Percentiles rank a stretch among this genome's conserved stretches.
These are phyloP conservation scores for Thamnidium elegans DNA, from an alignment of 192 early-diverging fungal genomes.

Conservation along the genomic window DNA sequence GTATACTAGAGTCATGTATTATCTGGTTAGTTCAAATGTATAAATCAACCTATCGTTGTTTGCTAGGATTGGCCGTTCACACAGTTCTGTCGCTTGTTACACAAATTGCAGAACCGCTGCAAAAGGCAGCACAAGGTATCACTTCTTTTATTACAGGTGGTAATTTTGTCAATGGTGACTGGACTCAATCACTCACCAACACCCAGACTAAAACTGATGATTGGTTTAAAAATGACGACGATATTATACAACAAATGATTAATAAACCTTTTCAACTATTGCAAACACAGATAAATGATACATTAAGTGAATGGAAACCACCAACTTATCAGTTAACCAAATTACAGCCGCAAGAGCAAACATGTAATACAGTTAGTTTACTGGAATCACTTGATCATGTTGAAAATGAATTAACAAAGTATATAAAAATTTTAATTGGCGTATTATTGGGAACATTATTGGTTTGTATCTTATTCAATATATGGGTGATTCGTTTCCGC, in stretches of 20 bases:
- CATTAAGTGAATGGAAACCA: background rate
- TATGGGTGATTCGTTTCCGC: background rate
- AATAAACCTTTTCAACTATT: conserved; percentile 13
- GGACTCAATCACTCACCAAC: conserved; percentile 11
- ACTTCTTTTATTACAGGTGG: background rate
- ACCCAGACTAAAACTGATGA: conserved; percentile 1
- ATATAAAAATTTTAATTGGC: background rate
- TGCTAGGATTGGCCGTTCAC: conserved; percentile 27
- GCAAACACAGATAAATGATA: conserved; percentile 8
- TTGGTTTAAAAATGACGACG: conserved; percentile 12
- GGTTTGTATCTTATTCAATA: background rate
- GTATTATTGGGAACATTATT: background rate
- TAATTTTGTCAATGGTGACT: conserved; percentile 5
- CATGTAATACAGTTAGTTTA: background rate
- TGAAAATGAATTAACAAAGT: background rate
- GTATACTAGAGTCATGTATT: conserved; percentile 15
- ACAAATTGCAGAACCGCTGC: conserved; percentile 12
- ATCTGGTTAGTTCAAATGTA: conserved; percentile 27
- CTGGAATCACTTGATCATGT: background rate
- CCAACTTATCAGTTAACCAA: background rate
- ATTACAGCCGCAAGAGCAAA: background rate
- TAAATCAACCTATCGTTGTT: conserved; percentile 33
- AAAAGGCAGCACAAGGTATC: conserved; percentile 15
- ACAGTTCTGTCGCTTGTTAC: conserved; percentile 15
- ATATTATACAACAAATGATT: background rate